phyloP scores from a whole-genome alignment of 176 grass and related monocot genomes.

The Oryza meyeriana region DNA sequence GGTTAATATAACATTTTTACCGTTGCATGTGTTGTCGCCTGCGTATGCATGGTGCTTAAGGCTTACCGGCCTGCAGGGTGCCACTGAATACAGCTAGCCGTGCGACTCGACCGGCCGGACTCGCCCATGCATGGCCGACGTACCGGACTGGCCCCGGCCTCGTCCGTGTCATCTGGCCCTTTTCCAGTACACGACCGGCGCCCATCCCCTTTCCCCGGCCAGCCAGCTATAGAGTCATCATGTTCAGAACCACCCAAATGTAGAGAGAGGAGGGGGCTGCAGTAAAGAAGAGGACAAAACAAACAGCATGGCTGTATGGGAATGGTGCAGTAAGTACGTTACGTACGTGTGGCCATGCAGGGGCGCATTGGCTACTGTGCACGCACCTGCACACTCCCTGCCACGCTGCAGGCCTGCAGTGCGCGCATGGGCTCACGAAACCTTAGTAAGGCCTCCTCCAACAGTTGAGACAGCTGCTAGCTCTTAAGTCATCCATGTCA shows the following conservation, averaged over 20 bases:
- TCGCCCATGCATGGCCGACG: neutral
- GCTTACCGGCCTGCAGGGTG: neutral
- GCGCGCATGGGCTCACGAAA: neutral
- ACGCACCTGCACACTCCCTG: neutral
- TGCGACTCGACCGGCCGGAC: no score
- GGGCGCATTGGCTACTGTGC: neutral
- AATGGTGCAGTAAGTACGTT: neutral
- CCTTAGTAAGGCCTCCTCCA: neutral
- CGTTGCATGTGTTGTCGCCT: neutral
- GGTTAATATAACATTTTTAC: neutral
- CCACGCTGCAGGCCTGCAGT: neutral
- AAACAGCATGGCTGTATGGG: neutral
- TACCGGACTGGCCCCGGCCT: neutral
- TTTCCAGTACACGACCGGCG: constrained; percentile 7
- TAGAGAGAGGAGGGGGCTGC: neutral
- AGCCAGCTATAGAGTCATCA: constrained; percentile 16
- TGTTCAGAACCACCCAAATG: neutral
- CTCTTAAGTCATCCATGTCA: no score
- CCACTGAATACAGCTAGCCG: neutral
- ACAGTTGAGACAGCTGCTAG: no score
- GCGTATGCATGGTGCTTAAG: neutral
- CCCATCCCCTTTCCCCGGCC: neutral
- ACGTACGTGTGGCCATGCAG: constrained; percentile 25
- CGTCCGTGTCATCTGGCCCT: neutral
- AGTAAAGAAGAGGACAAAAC: neutral